Evolutionary conservation across 345 rosid genomes (phyloP).

Genomic region (Eucalyptus curtisii): DNA sequence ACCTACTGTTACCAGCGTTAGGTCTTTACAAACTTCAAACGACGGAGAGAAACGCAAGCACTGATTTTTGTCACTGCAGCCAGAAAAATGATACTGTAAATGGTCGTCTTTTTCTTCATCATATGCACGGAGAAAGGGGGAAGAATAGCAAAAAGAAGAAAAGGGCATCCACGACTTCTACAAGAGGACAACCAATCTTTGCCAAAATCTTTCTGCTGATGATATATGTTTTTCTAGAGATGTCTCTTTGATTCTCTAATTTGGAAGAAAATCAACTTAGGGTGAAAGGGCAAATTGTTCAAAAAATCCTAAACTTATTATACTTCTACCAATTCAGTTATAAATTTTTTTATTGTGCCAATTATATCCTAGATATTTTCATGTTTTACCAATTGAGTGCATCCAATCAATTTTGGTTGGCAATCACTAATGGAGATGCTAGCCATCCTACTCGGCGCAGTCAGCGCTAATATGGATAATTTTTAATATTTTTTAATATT

Average conservation of each 20-base stretch:
- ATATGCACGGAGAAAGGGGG: background rate
- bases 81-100: background rate
- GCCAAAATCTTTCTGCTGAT: background rate
- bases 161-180: background rate
- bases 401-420: background rate
- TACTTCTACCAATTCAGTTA: background rate
- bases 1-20: background rate
- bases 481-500: background rate
- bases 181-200: background rate
- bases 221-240: background rate
- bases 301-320: background rate
- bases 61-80: background rate
- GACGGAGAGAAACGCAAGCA: background rate
- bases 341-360: background rate
- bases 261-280: background rate
- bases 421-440: background rate
- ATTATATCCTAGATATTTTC: background rate
- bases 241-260: background rate
- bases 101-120: background rate
- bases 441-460: fast-evolving
- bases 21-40: background rate
- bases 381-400: background rate
- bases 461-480: fast-evolving
- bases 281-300: background rate
- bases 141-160: background rate